Evolutionary conservation across 129 eudicot genomes (phyloP).

Genomic region (Erigeron canadensis): DNA sequence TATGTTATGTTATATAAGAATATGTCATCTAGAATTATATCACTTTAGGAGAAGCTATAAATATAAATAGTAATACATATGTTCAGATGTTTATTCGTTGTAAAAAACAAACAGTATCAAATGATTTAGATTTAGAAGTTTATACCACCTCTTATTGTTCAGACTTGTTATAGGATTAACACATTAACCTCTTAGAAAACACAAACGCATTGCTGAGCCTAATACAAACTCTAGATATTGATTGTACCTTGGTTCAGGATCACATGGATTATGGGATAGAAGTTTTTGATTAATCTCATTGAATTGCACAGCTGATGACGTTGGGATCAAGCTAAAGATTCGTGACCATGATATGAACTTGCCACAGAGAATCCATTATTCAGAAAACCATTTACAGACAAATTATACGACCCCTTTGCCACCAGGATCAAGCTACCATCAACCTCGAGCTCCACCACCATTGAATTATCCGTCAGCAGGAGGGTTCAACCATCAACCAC

Average conservation of each 20-base stretch:
- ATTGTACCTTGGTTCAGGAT: slow-evolving; percentile 13
- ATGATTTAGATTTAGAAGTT: too few relatives aligned
- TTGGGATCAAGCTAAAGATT: slow-evolving; percentile 60
- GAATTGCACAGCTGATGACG: slow-evolving; percentile 46
- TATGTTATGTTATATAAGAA: too few relatives aligned
- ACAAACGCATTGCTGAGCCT: background rate
- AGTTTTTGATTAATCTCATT: background rate
- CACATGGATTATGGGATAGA: background rate
- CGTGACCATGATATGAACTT: slow-evolving; percentile 39
- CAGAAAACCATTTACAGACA: slow-evolving; percentile 43
- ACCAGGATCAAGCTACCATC: slow-evolving; percentile 35
- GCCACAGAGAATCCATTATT: slow-evolving; percentile 25
- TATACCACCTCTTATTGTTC: too few relatives aligned
- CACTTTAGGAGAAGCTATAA: too few relatives aligned
- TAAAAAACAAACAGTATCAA: too few relatives aligned
- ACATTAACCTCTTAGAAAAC: background rate
- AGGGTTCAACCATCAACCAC: slow-evolving; percentile 35
- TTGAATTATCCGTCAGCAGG: slow-evolving; percentile 25
- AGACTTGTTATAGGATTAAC: too few relatives aligned
- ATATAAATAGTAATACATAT: too few relatives aligned
- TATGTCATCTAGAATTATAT: too few relatives aligned
- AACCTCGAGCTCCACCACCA: slow-evolving; percentile 26
- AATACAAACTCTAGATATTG: background rate
- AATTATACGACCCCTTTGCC: slow-evolving; percentile 29
- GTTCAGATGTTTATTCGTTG: too few relatives aligned